A percentile compares a stretch with the other conserved stretches of the same genome.
These are phyloP conservation scores for Metarhizium rileyi DNA, from an alignment of 2,329 filamentous ascomycete species.

Conservation along the genomic window DNA sequence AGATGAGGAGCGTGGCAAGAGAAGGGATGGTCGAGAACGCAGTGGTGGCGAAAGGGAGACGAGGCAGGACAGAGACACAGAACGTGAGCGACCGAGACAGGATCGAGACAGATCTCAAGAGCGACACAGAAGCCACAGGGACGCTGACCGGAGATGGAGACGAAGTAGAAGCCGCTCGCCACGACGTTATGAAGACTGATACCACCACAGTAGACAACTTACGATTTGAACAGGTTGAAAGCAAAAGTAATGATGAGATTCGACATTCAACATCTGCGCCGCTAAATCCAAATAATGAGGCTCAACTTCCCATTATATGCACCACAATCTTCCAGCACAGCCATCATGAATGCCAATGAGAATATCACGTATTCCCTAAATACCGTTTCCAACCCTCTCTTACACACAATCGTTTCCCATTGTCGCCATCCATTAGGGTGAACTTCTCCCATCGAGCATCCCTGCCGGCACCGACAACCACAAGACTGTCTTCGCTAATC, in stretches of 20 bases:
- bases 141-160: slow-evolving; percentile 17
- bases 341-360: neutral
- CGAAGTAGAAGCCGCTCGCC: slow-evolving; percentile 37
- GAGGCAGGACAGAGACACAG: slow-evolving; percentile 11
- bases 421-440: slow-evolving; percentile 55
- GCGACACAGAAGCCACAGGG: slow-evolving; percentile 16
- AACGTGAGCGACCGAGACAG: slow-evolving; percentile 18
- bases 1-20: slow-evolving; percentile 15
- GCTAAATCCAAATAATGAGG: neutral
- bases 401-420: slow-evolving; percentile 56
- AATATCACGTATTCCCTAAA: slow-evolving; percentile 35
- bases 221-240: slow-evolving; percentile 7
- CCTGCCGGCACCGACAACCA: slow-evolving; percentile 69
- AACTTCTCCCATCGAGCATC: slow-evolving; percentile 88
- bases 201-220: slow-evolving; percentile 7
- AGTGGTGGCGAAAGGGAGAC: neutral
- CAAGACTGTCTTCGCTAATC: slow-evolving; percentile 61
- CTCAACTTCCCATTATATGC: neutral
- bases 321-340: neutral
- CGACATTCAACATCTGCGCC: neutral
- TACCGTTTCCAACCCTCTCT: slow-evolving; percentile 80
- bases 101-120: slow-evolving; percentile 20
- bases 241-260: neutral
- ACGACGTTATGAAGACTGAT: slow-evolving; percentile 18
- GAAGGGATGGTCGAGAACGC: slow-evolving; percentile 1